Evolutionary conservation across 73 alveolate species (phyloP), one percentile per base, ranked within the genome.

Genomic region (Symbiodinium pilosum): DNA sequence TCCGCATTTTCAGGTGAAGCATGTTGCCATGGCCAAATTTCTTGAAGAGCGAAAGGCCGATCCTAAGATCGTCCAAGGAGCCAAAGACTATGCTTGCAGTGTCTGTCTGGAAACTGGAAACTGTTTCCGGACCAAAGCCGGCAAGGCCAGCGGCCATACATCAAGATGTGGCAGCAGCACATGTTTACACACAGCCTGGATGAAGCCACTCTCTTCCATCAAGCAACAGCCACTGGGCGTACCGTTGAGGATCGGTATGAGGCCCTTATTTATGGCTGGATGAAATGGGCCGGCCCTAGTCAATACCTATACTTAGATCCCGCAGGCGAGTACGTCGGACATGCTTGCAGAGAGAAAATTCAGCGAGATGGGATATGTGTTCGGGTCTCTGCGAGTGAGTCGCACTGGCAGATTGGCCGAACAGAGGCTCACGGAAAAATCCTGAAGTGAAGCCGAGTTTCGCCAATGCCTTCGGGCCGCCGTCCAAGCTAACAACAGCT

Each of bases 361-460:
- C 64, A 47, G 64, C 8, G 64, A 47, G 64, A 47, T 8, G 64
- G 64, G 24, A 47, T 47, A 11, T 47, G 64, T 16, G 16, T 11
- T 47, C 64, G 64, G 64, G 16, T 47, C 16, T 47, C 24, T 16
- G 64, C 64, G 24, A 16, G 24, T 11, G 64, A 47, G 64, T 47
- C 64, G n/a, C 92, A 84, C 51, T 84, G 92, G 92, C 92, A 84
- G 51, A 26, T 84, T 30, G 92, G 92, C 3, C 7, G 92, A 4
- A 21, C 42, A 2, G 92, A 84, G 38, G 16, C n/a, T 0, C 92
- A 84, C 54, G 92, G 92, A 21, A 43, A 24, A n/a, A 84, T 84
- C 3, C 2, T 84, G 26, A 84, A 84, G 20, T 43, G 75, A 26
- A 5, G 44, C n/a, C 0, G 75, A 84, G 1, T 84, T 84, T 43